These are phyloP conservation scores for Paspalum vaginatum DNA, from an alignment of 176 grass and related monocot genomes.

Conservation along the genomic window DNA sequence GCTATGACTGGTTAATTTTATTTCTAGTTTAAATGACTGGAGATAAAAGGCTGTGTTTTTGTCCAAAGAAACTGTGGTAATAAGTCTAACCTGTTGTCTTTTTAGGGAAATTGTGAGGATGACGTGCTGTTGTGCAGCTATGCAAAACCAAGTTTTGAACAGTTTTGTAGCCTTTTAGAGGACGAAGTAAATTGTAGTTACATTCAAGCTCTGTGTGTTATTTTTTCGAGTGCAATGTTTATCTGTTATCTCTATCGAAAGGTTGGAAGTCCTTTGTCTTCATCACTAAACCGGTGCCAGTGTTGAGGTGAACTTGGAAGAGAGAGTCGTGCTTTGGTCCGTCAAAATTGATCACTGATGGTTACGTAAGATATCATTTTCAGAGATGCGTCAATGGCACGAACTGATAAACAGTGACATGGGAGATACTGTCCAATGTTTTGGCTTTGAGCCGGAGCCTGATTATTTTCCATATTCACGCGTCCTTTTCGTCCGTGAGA, in stretches of 20 bases:
- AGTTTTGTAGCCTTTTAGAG: too few relatives aligned
- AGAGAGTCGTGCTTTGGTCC: neutral
- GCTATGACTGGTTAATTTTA: too few relatives aligned
- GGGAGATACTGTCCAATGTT: neutral
- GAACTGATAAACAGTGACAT: slow-evolving; percentile 4
- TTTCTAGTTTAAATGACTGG: too few relatives aligned
- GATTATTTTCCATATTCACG: slow-evolving; percentile 5
- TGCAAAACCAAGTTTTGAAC: too few relatives aligned
- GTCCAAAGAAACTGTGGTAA: too few relatives aligned
- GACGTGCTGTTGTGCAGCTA: too few relatives aligned
- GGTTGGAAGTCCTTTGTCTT: slow-evolving; percentile 12
- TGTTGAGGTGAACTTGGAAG: slow-evolving; percentile 7
- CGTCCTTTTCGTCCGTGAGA: slow-evolving; percentile 26
- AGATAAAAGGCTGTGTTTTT: too few relatives aligned
- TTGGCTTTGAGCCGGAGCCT: neutral
- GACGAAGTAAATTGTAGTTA: neutral
- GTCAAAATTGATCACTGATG: neutral
- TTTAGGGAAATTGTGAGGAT: too few relatives aligned
- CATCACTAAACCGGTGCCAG: neutral
- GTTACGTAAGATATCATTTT: slow-evolving; percentile 13
- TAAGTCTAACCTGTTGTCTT: too few relatives aligned
- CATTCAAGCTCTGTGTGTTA: neutral
- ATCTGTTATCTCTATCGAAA: neutral
- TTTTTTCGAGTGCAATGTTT: neutral
- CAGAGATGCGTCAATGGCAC: slow-evolving; percentile 32